phyloP scores from a whole-genome alignment of 495 filamentous ascomycete genomes.

The Clohesyomyces aquaticus region DNA sequence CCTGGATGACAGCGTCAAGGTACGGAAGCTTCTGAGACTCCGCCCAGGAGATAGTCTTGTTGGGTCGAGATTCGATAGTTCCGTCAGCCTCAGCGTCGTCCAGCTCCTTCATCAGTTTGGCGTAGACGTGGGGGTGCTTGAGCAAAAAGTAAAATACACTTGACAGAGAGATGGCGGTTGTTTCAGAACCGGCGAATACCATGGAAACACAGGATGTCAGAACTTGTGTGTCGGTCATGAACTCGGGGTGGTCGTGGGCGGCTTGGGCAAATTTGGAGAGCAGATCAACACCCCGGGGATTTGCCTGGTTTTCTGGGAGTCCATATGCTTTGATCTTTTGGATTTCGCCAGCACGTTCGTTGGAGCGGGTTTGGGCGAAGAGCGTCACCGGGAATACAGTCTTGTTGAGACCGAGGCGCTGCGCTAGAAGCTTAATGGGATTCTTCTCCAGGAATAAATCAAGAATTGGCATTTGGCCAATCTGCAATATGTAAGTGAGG shows the following conservation, averaged over 20 bases:
- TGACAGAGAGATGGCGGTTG: conserved; percentile 50
- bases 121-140: conserved; percentile 46
- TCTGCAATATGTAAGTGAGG: conserved; percentile 21
- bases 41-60: conserved; percentile 49
- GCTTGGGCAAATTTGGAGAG: conserved; percentile 56
- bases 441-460: conserved; percentile 59
- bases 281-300: conserved; percentile 50
- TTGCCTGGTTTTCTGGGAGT: conserved; percentile 39
- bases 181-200: conserved; percentile 59
- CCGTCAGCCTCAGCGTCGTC: conserved; percentile 46
- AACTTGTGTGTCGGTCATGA: conserved; percentile 68
- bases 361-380: conserved; percentile 62
- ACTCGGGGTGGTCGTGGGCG: conserved; percentile 56
- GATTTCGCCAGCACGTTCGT: conserved; percentile 56
- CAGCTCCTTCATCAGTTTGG: conserved; percentile 50
- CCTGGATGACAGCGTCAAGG: conserved; percentile 70
- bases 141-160: conserved; percentile 49
- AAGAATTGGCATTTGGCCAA: conserved; percentile 58
- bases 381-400: conserved; percentile 64
- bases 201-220: conserved; percentile 65
- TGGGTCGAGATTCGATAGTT: conserved; percentile 39
- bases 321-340: conserved; percentile 46
- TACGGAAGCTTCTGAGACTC: conserved; percentile 59
- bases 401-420: conserved; percentile 53
- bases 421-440: conserved; percentile 48